Evolutionary conservation across 2,329 filamentous ascomycete species (phyloP).

Genomic region (Phoma sp.): DNA sequence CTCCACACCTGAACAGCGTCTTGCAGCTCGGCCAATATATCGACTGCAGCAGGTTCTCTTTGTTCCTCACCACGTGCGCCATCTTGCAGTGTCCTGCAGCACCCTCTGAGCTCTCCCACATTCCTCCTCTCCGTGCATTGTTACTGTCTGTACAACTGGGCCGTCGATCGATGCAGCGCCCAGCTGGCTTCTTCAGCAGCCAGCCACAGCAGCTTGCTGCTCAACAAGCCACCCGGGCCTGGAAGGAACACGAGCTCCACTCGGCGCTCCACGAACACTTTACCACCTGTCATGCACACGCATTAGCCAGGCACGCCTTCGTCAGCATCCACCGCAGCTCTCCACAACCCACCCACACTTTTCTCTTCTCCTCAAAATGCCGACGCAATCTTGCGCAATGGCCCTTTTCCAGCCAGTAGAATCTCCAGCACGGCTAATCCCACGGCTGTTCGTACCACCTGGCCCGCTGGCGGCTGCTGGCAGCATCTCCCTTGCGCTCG

Average conservation of each 20-base stretch:
- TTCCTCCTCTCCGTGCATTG: neutral
- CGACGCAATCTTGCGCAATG: slow-evolving; percentile 7
- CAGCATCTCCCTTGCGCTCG: slow-evolving; percentile 14
- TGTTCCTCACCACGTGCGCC: slow-evolving; percentile 15
- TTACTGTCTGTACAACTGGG: neutral
- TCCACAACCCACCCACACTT: slow-evolving; percentile 1
- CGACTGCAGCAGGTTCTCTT: slow-evolving; percentile 2
- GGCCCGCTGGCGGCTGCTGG: neutral
- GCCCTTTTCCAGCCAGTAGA: neutral
- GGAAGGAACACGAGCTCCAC: slow-evolving; percentile 11
- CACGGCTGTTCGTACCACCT: slow-evolving; percentile 4
- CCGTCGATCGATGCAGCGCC: neutral
- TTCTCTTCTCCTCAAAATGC: slow-evolving; percentile 1
- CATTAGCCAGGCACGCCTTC: slow-evolving; percentile 14
- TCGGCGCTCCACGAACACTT: slow-evolving; percentile 7
- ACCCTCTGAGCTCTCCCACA: neutral
- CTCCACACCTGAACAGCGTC: slow-evolving; percentile 11
- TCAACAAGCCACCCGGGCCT: slow-evolving; percentile 7
- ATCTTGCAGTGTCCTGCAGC: neutral
- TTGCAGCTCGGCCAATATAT: slow-evolving; percentile 35
- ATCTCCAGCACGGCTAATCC: neutral
- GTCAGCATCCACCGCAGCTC: slow-evolving; percentile 11
- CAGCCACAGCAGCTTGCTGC: slow-evolving; percentile 10
- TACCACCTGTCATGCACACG: slow-evolving; percentile 9
- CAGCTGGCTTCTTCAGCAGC: slow-evolving; percentile 8